Base-by-base conservation (phyloP, 1,284 basidiomycete species). In the Leucoagaricus sp. region DNA sequence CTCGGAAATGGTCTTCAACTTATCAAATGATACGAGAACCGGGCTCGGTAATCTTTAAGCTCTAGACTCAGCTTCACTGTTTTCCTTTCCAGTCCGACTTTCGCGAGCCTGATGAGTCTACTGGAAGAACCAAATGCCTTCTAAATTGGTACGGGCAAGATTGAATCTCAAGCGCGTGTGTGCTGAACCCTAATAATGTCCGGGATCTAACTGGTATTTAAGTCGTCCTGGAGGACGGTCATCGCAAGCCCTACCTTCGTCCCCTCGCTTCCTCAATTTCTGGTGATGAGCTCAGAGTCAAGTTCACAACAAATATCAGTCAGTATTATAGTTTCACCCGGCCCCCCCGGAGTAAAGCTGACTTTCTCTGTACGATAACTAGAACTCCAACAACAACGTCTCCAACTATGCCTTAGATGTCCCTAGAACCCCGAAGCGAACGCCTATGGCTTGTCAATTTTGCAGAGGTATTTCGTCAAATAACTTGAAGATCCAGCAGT, bases 371-470 rank as follows among this genome's bases (percentile, higher is more conserved):
- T 25, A 25, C 26, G 4, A 49, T 25, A 4, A 21, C 12, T 38
- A 55, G 15, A 44, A 15, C 29, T 41, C 25, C 17, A 31, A 44
- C 2, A 45, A 44, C 21, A 34, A 19, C 23, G 10, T 13, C 29
- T 15, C 46, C 0, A 40, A 44, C 40, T 46, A 40, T 26, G 1
- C 21, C 19, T 12, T 51, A 13, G 69, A 72, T 19, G 42, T 57
- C 17, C 75, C 74, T 29, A 73, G 79, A 63, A 75, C 75, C 19
- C 79, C 81, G 8, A 75, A 76, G 65, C 67, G 82, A 53, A 82
- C 79, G 0, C 73, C 78, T 1, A 84, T 84, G 80, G 82, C 82
- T 19, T 84, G 82, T 60, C 74, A 77, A 52, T 84, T 84, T 58
- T 85, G 82, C 65, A 70, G 82, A 64, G 59, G 67, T 48, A 33